Evolutionary conservation across 2,329 filamentous ascomycete species (phyloP).

Genomic region (Penicillium sp.): DNA sequence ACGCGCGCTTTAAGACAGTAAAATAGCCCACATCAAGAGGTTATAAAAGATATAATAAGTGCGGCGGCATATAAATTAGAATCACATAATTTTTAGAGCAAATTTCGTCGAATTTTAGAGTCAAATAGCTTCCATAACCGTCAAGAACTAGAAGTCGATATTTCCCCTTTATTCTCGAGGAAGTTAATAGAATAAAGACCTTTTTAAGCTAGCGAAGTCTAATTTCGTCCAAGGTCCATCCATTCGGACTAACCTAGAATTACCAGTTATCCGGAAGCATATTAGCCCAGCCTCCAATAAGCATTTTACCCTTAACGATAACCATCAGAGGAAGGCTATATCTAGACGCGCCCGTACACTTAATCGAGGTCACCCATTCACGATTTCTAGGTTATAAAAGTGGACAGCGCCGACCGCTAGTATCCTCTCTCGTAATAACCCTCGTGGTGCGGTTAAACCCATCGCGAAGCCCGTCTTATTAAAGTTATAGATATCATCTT

Average conservation of each 20-base stretch:
- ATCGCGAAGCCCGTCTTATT: conserved; percentile 7
- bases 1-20: neutral
- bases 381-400: conserved; percentile 14
- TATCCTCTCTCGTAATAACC: neutral
- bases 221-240: conserved; percentile 37
- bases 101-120: conserved; percentile 35
- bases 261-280: neutral
- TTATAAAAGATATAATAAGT: conserved; percentile 41
- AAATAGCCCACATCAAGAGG: conserved; percentile 24
- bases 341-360: conserved; percentile 9
- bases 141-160: conserved; percentile 42
- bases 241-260: conserved; percentile 28
- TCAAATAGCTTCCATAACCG: conserved; percentile 37
- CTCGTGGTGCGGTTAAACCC: neutral
- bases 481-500: conserved; percentile 11
- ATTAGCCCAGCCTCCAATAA: conserved; percentile 7
- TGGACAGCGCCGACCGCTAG: neutral
- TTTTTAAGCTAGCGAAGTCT: conserved; percentile 37
- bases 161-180: conserved; percentile 19
- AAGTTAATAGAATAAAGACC: conserved; percentile 34
- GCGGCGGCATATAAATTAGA: conserved; percentile 35
- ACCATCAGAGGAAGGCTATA: conserved; percentile 11
- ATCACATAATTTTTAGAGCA: conserved; percentile 41
- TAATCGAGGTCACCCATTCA: conserved; percentile 15
- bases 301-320: conserved; percentile 14